A percentile compares a stretch with the other conserved stretches of the same genome.
These are phyloP conservation scores for Aspergillus ochraceoroseus DNA, from an alignment of 2,329 filamentous ascomycete species.

Conservation along the genomic window DNA sequence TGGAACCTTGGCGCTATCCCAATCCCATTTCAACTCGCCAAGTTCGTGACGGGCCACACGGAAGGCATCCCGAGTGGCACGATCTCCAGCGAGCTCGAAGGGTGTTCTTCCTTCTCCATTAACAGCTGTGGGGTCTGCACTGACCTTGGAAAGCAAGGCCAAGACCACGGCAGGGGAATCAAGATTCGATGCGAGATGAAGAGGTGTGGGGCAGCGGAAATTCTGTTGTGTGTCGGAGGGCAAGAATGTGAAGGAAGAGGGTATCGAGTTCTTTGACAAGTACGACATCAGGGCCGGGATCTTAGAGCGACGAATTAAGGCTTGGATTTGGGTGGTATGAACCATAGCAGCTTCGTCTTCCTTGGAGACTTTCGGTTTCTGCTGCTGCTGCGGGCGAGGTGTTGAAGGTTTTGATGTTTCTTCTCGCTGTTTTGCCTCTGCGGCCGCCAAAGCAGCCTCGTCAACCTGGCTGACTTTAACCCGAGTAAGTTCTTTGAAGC, in stretches of 20 bases:
- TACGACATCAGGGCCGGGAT: constrained; percentile 82
- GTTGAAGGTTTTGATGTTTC: constrained; percentile 33
- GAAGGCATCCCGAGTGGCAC: constrained; percentile 83
- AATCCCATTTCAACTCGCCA: constrained; percentile 71
- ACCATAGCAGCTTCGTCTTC: constrained; percentile 77
- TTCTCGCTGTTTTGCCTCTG: constrained; percentile 46
- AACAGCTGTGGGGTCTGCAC: constrained; percentile 64
- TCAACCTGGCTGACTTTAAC: constrained; percentile 78
- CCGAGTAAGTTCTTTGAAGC: constrained; percentile 87
- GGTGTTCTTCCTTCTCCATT: constrained; percentile 77
- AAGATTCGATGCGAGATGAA: constrained; percentile 79
- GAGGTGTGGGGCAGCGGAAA: constrained; percentile 73
- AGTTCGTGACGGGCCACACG: constrained; percentile 78
- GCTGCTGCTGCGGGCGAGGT: constrained; percentile 31
- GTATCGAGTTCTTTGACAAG: constrained; percentile 67
- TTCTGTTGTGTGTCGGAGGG: constrained; percentile 63
- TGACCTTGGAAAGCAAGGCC: constrained; percentile 69
- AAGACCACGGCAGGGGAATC: constrained; percentile 73
- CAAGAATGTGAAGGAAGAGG: constrained; percentile 68
- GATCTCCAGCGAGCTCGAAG: constrained; percentile 82
- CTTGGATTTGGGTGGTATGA: constrained; percentile 84
- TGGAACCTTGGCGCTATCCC: constrained; percentile 71
- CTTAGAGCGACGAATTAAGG: constrained; percentile 82
- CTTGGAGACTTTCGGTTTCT: constrained; percentile 62
- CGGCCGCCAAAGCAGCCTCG: constrained; percentile 56